Base-by-base conservation (phyloP, 2,329 filamentous ascomycete genomes). In the Aspergillus oerlinghausenensis region DNA sequence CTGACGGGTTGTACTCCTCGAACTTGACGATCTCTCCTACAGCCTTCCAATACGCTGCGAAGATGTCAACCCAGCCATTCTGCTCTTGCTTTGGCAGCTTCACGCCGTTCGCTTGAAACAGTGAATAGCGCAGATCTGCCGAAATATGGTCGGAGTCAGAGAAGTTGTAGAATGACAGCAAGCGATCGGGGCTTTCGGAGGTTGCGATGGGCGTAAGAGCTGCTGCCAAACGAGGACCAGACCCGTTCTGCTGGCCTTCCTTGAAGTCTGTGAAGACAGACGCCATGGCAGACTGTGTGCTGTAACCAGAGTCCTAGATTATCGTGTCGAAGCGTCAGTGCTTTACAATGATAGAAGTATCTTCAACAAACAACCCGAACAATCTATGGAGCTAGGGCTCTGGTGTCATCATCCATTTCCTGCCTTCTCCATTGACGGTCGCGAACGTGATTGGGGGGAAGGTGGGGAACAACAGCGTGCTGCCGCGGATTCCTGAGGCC, bases 41-140 rank as follows among this genome's bases (percentile, higher is more conserved):
- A 25, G 90, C 89, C 66, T 88, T 91, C 91, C 92, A 97, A 70
- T 92, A 96, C 21, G 84, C 80, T 38, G 82, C 79, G 69, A 92
- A 96, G 29, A 97, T 86, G 42, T 96, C 92, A 0, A 88, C 80
- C 94, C 94, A 99, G n/a, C 87, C 88, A 56, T 82, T 83, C 25
- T 84, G 79, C 75, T 96, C 90, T 43, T 86, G 82, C 43, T 84
- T 81, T n/a, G 80, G 77, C 25, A 91, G 71, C 52, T 78, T 81
- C 29, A 78, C 73, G 29, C 79, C 77, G 56, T 78, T 80, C 26
- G 79, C 85, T 63, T 87, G 85, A 58, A 93, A 84, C 56, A 94
- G 81, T 49, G 77, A 74, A 67, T 89, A 86, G 55, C 87, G 86
- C 54, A 97, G 80, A 65, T 94, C 88, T 38, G 80, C 79, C 61